These are phyloP conservation scores for Boletus subparvulus DNA, from an alignment of 768 basidiomycete species.

Conservation along the genomic window DNA sequence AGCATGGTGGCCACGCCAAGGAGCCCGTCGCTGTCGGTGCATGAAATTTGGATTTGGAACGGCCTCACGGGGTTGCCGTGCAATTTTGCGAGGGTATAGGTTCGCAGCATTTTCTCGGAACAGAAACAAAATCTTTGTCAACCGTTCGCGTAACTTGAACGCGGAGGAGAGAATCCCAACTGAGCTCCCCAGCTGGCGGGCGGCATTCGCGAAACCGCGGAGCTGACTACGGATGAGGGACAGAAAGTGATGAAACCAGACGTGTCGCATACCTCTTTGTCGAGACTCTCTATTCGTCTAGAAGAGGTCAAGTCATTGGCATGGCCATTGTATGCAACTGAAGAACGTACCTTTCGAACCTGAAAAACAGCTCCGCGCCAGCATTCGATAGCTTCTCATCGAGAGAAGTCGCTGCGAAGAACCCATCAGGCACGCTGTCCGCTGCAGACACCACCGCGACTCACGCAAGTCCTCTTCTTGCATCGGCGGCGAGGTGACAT, in stretches of 20 bases:
- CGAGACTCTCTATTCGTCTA: constrained; percentile 48
- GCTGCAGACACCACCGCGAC: background rate
- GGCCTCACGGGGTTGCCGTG: constrained; percentile 38
- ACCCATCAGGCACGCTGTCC: constrained; percentile 6
- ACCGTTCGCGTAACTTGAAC: constrained; percentile 49
- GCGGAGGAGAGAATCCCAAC: constrained; percentile 57
- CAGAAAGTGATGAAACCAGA: background rate
- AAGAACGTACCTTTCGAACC: constrained; percentile 44
- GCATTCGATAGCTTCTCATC: constrained; percentile 52
- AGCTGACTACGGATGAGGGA: constrained; percentile 34
- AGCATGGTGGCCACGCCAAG: constrained; percentile 36
- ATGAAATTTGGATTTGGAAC: constrained; percentile 39
- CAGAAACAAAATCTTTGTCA: constrained; percentile 49
- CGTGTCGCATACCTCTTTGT: constrained; percentile 41
- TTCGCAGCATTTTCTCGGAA: constrained; percentile 59
- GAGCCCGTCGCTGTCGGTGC: constrained; percentile 30
- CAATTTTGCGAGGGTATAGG: constrained; percentile 51
- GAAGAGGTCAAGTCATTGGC: constrained; percentile 3
- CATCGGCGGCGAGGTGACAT: constrained; percentile 32
- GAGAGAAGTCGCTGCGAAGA: constrained; percentile 38
- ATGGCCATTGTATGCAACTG: background rate
- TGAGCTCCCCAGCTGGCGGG: constrained; percentile 54
- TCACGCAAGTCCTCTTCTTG: constrained; percentile 47
- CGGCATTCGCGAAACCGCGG: constrained; percentile 54
- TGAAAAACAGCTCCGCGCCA: constrained; percentile 48